These are phyloP conservation scores for Nicotiana noctiflora DNA, from an alignment of 257 asterid genomes.

Conservation along the genomic window DNA sequence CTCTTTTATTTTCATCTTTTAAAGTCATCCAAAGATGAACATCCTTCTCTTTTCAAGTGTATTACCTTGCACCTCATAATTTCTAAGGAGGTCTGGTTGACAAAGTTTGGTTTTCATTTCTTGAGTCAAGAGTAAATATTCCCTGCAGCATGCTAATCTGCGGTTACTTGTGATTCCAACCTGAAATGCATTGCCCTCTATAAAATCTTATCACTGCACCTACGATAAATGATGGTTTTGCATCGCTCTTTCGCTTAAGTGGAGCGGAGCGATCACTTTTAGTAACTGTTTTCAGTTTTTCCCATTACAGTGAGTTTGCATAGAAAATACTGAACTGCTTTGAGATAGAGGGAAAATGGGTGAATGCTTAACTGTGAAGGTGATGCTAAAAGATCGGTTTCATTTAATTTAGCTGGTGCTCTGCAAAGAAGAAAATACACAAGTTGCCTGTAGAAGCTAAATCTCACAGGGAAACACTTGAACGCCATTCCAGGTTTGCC, in stretches of 20 bases:
- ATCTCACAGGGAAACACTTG: background rate
- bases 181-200: background rate
- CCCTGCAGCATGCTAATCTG: background rate
- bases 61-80: background rate
- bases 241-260: background rate
- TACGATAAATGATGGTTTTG: background rate
- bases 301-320: background rate
- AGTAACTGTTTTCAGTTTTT: too few relatives aligned
- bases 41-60: background rate
- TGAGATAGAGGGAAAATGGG: background rate
- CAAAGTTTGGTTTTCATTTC: background rate
- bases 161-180: background rate
- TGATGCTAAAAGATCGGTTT: background rate
- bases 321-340: background rate
- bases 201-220: background rate
- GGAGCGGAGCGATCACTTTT: background rate
- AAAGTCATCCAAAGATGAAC: background rate
- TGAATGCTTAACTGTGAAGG: background rate
- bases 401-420: background rate
- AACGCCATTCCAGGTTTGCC: background rate
- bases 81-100: too few relatives aligned
- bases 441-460: background rate
- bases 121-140: background rate
- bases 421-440: background rate
- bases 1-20: background rate